Evolutionary conservation across 257 asterid species (phyloP), one percentile per base, ranked within the genome.

Genomic region (Scutellaria baicalensis): DNA sequence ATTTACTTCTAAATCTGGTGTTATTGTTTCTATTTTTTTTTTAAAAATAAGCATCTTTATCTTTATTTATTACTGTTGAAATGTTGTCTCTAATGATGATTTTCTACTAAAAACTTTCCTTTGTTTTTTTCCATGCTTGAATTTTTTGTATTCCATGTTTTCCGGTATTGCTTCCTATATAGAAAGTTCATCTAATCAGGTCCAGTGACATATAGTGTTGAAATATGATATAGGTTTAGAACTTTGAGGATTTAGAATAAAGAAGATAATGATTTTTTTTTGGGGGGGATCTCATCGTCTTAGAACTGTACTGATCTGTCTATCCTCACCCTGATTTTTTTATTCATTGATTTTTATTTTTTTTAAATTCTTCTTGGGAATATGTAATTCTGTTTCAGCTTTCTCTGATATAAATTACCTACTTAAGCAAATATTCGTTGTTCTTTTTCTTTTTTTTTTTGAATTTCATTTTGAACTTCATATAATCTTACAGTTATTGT

Each of bases 401-500:
- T 39, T 79, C 60, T 57, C 67, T 65, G 52, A 43, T 36, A 38
- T 40, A 52, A 60, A 52, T 47, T 11, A 35, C 39, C 49, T 43
- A 51, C n/a, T 59, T 10, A 43, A 71, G 54, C 38, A 71, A 52
- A 59, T 45, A 43, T 13, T 12, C 5, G 17, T 17, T 65, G 49
- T 54, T 23, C 49, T 21, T 58, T 38, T 42, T n/a, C n/a, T 78
- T 47, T 64, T 0, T 27, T 27, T 27, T 27, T 27, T 27, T 1
- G 3, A 27, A 27, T 27, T 27, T 27, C 4, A 27, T 27, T 27
- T 27, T 27, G 4, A 27, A 27, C 33, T 27, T 27, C 33, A 4
- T 27, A 1, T 27, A 27, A 27, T 27, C 33, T 64, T 27, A 76
- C 52, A 72, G 38, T 76, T 74, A 44, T 79, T 79, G 49, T 21